Base-by-base conservation (phyloP, 805 yeast genomes). In the Suhomyces kilbournensis region DNA sequence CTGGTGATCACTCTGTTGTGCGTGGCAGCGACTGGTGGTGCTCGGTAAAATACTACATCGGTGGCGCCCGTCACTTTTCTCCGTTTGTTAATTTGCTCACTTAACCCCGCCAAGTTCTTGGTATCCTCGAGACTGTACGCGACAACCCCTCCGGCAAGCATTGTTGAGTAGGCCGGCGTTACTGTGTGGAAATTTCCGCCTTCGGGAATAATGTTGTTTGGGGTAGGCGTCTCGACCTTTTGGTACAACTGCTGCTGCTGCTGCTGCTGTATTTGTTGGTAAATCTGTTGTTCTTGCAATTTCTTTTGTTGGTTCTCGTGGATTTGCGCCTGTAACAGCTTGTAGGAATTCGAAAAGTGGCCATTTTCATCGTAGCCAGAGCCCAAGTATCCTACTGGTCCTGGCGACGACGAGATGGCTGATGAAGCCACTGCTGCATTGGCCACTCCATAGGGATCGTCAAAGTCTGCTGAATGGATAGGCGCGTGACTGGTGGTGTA, bases 31-130 rank as follows among this genome's bases (percentile, higher is more conserved):
- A 79, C 71, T 23, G 90, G 88, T 2, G 91, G 86, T 0, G 88
- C 82, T 60, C 85, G 76, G 65, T 81, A 86, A 88, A 91, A 87
- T 15, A 87, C 64, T 14, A 82, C 60, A 35, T 54, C 56, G 17
- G 46, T 15, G 14, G 44, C 7, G 15, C 48, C 30, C 20, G 42
- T 22, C 45, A 57, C 43, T 45, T 57, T 63, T 46, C 64, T 56
- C 44, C 62, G 61, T 56, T 69, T 69, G 54, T 63, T 61, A 10
- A 71, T 53, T 3, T 46, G 46, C 2, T 65, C 68, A 48, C 67
- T 63, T 8, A 66, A 20, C 17, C 53, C 52, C 7, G 56, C 54
- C 44, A 68, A 51, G 9, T 52, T 44, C 44, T 53, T 56, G 4
- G 51, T 53, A 14, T 56, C 59, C 44, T 61, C 65, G 15, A 66